These are phyloP conservation scores for Lipomyces spencermartinsiae DNA, from an alignment of 805 yeast species.

Conservation along the genomic window DNA sequence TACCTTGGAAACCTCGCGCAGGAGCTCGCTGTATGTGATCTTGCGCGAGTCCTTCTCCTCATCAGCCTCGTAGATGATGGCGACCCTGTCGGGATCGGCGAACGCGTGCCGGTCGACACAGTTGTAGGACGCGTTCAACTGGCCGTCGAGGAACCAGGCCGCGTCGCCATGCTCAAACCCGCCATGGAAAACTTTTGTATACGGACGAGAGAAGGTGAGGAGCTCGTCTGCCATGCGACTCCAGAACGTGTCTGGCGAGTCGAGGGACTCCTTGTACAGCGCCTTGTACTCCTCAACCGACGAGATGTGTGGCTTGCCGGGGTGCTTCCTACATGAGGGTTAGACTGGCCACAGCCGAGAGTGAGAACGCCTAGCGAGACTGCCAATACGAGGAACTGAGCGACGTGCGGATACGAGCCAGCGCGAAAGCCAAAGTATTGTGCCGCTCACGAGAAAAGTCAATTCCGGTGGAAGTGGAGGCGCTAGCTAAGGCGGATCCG, in stretches of 20 bases:
- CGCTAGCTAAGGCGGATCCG: neutral
- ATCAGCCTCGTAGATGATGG: constrained; percentile 88
- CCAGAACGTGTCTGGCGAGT: constrained; percentile 80
- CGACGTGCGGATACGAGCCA: neutral
- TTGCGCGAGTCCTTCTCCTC: constrained; percentile 74
- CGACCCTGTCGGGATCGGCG: constrained; percentile 76
- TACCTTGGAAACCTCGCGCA: constrained; percentile 81
- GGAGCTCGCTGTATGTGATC: constrained; percentile 84
- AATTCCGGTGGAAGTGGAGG: constrained; percentile 1
- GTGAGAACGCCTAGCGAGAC: neutral
- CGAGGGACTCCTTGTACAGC: constrained; percentile 75
- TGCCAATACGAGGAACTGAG: neutral
- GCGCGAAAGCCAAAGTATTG: neutral
- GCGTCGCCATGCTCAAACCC: constrained; percentile 75
- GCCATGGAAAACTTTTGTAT: constrained; percentile 67
- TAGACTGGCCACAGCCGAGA: neutral
- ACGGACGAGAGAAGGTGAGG: constrained; percentile 81
- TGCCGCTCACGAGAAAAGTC: neutral
- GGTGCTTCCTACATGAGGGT: constrained; percentile 49
- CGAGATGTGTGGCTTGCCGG: constrained; percentile 61
- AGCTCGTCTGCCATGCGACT: constrained; percentile 75
- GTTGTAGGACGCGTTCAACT: constrained; percentile 90
- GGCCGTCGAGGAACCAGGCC: constrained; percentile 95
- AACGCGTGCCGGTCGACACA: constrained; percentile 96
- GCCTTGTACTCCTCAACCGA: constrained; percentile 70